A percentile compares a stretch with the other conserved stretches of the same genome.
These are phyloP conservation scores for Backusella morwellensis DNA, from an alignment of 192 early-diverging fungal species.

Conservation along the genomic window DNA sequence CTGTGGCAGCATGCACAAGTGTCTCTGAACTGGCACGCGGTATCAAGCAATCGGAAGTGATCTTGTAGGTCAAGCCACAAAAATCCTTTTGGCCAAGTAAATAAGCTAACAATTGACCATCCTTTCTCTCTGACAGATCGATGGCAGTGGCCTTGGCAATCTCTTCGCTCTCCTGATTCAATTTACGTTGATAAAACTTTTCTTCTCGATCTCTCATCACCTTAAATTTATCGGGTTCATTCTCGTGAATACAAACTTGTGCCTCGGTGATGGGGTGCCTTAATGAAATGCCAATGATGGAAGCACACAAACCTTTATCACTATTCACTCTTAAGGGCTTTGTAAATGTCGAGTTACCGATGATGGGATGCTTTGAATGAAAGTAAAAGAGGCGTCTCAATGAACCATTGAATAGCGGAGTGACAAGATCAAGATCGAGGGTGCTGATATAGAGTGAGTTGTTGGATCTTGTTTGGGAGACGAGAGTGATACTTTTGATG, in stretches of 20 bases:
- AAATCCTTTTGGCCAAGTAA: constrained; percentile 59
- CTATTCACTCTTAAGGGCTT: constrained; percentile 50
- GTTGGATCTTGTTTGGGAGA: constrained; percentile 37
- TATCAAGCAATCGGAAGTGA: constrained; percentile 64
- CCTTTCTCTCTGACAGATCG: constrained; percentile 25
- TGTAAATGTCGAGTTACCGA: constrained; percentile 55
- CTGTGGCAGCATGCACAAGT: constrained; percentile 52
- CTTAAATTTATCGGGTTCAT: constrained; percentile 55
- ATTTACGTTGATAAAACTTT: constrained; percentile 45
- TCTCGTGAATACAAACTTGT: constrained; percentile 23
- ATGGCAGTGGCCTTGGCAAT: constrained; percentile 33
- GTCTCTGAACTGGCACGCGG: constrained; percentile 69
- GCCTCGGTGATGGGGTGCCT: constrained; percentile 27
- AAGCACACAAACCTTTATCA: constrained; percentile 57
- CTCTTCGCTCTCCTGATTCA: constrained; percentile 40
- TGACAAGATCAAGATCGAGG: constrained; percentile 23
- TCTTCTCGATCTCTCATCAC: constrained; percentile 55
- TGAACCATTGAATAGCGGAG: constrained; percentile 40
- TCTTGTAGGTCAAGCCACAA: constrained; percentile 51
- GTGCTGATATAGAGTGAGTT: constrained; percentile 34
- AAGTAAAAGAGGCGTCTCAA: constrained; percentile 51
- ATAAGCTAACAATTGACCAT: constrained; percentile 42
- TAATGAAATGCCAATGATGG: constrained; percentile 45
- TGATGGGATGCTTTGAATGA: constrained; percentile 43
- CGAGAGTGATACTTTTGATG: constrained; percentile 20